Evolutionary conservation across 441 rosid species (phyloP), one percentile per base, ranked within the genome.

Genomic region (Brassica balearica): DNA sequence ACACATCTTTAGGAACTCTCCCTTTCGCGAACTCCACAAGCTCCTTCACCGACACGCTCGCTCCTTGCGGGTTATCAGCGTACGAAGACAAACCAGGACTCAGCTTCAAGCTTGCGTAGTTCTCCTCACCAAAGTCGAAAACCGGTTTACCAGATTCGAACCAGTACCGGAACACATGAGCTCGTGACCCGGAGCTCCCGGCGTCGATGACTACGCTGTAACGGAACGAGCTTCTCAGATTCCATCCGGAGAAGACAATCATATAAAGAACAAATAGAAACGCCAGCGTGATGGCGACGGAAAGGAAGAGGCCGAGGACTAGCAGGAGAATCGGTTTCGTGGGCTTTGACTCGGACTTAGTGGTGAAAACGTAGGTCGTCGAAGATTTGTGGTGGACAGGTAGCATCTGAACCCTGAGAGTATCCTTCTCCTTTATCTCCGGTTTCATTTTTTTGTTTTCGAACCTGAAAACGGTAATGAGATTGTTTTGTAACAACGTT

Each of bases 121-220:
- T 84, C 29, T 76, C 74, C 55, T 72, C 77, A 15, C 85, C 84
- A 64, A 90, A 87, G 71, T 86, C 92, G 10, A 87, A 88, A 17
- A 81, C 84, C 34, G 80, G 78, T 69, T 53, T 80, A 1, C 80
- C 87, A 4, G 48, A 77, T 48, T 61, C 68, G 3, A 77, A 10
- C 46, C 67, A 29, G 83, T 86, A 89, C 27, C 83, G 19, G 76
- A 89, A 82, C n/a, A 93, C 92, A 46, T 93, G 95, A 29, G 89
- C 75, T 77, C 98, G 86, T 25, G 92, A 83, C 5, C 98, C 98
- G 0, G 98, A 91, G 65, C 98, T 93, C 14, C 98, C 98, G 3
- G 91, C 98, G 36, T 93, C 98, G 68, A 93, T 81, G 5, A 93
- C 71, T 38, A 90, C 77, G 36, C 87, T 81, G 84, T 85, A 91